These are phyloP conservation scores for Chaetomium cochliodes DNA, from an alignment of 495 filamentous ascomycete species.

Conservation along the genomic window DNA sequence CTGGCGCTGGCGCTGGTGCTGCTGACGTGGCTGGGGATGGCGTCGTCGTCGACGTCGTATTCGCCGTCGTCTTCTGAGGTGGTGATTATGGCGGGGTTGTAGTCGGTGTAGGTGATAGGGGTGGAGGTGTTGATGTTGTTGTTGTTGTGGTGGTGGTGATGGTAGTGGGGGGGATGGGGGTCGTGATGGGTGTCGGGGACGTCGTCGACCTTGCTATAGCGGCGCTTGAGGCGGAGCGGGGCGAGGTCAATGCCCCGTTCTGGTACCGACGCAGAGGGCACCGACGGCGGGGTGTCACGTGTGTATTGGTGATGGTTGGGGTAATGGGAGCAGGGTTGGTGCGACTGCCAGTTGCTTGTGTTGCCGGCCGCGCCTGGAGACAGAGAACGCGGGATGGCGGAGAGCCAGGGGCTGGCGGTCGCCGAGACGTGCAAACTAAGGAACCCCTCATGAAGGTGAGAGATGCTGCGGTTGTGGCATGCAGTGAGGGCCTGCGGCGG, in stretches of 20 bases:
- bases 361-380: neutral
- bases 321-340: slow-evolving; percentile 1
- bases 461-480: slow-evolving; percentile 13
- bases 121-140: neutral
- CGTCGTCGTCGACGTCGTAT: slow-evolving; percentile 14
- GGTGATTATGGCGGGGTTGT: neutral
- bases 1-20: slow-evolving; percentile 7
- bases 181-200: neutral
- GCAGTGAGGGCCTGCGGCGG: slow-evolving; percentile 1
- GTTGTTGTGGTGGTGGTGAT: neutral
- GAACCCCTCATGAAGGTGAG: slow-evolving; percentile 8
- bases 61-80: neutral
- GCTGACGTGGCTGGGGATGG: slow-evolving; percentile 5
- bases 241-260: neutral
- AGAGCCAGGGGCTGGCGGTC: slow-evolving; percentile 44
- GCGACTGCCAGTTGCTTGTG: slow-evolving; percentile 5
- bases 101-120: neutral
- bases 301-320: neutral
- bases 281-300: neutral
- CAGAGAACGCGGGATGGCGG: slow-evolving; percentile 43
- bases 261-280: neutral
- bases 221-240: slow-evolving; percentile 11
- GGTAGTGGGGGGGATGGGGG: too few relatives aligned
- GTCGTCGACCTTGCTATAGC: slow-evolving; percentile 5
- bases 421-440: slow-evolving; percentile 17